Conservation (phyloP, 2,329 filamentous ascomycete genomes). For the Claviceps pazoutovae region DNA sequence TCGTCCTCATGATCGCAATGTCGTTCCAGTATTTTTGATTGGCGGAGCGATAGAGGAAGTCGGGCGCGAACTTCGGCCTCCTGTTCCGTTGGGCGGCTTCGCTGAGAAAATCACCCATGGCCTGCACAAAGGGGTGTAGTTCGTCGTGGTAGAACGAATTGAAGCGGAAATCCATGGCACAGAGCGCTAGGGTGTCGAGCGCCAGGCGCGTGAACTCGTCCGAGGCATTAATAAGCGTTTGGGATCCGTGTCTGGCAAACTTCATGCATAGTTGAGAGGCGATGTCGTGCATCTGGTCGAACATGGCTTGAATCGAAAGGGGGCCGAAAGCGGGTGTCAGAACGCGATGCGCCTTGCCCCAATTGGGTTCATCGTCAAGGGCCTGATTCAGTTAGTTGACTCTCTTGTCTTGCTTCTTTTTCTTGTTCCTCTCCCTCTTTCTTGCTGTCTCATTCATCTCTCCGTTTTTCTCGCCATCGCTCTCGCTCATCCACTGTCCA, state of each 20-base stretch:
- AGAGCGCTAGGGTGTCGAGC: constrained; percentile 58
- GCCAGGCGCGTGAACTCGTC: constrained; percentile 62
- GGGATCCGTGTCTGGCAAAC: constrained; percentile 49
- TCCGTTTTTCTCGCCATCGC: too few relatives aligned
- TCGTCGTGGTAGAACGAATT: constrained; percentile 59
- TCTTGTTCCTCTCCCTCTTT: too few relatives aligned
- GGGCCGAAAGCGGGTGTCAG: constrained; percentile 59
- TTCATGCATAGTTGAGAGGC: constrained; percentile 52
- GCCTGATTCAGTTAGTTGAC: constrained; percentile 21
- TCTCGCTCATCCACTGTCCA: neutral
- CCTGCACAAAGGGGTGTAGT: constrained; percentile 54
- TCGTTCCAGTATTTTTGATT: constrained; percentile 39
- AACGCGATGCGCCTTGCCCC: constrained; percentile 52
- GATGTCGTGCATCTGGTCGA: constrained; percentile 55
- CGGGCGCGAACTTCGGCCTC: constrained; percentile 30
- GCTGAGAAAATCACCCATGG: constrained; percentile 50
- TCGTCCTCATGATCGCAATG: constrained; percentile 39
- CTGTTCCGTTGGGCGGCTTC: constrained; percentile 38
- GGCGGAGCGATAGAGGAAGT: constrained; percentile 33
- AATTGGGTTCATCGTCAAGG: constrained; percentile 38
- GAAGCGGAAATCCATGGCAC: constrained; percentile 59
- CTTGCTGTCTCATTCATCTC: too few relatives aligned
- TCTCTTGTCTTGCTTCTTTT: neutral
- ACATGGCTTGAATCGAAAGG: constrained; percentile 53
- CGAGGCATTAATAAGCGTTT: constrained; percentile 40